Percentiles rank a stretch among this genome's conserved stretches.
Conservation (phyloP, 2,329 filamentous ascomycete genomes). For the Fusarium sp. region DNA sequence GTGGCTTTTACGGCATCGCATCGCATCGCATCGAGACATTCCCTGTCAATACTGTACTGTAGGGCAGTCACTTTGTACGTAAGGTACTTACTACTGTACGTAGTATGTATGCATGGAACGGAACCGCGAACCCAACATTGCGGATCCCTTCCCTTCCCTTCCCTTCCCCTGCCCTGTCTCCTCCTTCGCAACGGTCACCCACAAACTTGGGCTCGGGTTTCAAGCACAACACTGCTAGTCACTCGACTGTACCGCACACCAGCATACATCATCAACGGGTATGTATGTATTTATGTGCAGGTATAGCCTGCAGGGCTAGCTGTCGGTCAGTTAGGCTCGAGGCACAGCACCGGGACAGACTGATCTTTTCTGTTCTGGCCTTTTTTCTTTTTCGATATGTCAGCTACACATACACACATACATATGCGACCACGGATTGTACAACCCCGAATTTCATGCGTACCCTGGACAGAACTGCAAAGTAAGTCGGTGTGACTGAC, state of each 20-base stretch:
- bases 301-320: background rate
- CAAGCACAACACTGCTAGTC: conserved; percentile 1
- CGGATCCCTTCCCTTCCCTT: conserved; percentile 10
- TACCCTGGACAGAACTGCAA: conserved; percentile 31
- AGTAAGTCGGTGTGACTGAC: conserved; percentile 44
- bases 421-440: conserved; percentile 29
- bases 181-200: conserved; percentile 32
- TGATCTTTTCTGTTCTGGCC: background rate
- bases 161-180: conserved; percentile 13
- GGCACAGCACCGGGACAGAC: background rate
- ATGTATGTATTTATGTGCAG: conserved; percentile 10
- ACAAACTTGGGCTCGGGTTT: conserved; percentile 27
- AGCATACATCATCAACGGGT: conserved; percentile 23
- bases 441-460: conserved; percentile 44
- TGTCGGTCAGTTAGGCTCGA: background rate
- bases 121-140: conserved; percentile 10
- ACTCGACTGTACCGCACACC: conserved; percentile 15
- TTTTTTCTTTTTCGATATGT: background rate
- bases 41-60: background rate
- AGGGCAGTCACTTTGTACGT: background rate
- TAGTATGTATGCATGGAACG: background rate
- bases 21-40: conserved; percentile 4
- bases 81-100: background rate
- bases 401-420: conserved; percentile 6
- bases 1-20: conserved; percentile 7